Percentiles rank a stretch among this genome's conserved stretches.
Conservation (phyloP, 2,329 filamentous ascomycete genomes). For the Trichoderma polysporum region DNA sequence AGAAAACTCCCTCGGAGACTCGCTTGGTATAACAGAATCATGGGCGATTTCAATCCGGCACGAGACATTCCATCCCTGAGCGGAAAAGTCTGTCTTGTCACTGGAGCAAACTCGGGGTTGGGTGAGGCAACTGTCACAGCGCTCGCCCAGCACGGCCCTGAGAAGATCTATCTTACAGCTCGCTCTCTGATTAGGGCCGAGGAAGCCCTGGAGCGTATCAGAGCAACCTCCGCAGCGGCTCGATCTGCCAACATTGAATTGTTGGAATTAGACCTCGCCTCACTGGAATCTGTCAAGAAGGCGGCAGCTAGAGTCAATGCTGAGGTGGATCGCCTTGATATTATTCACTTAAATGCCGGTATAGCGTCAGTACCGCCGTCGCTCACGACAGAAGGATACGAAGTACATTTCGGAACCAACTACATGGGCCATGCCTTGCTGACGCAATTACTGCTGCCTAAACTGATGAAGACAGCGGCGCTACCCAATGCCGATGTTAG, state of each 20-base stretch:
- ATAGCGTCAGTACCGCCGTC: constrained; percentile 22
- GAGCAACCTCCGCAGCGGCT: background rate
- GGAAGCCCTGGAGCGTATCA: background rate
- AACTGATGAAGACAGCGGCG: constrained; percentile 22
- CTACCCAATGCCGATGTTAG: background rate
- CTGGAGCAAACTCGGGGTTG: background rate
- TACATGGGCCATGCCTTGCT: constrained; percentile 22
- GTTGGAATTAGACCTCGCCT: constrained; percentile 2
- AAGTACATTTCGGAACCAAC: constrained; percentile 25
- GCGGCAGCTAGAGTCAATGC: background rate
- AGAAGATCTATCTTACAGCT: background rate
- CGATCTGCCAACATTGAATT: background rate
- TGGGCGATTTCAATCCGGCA: background rate
- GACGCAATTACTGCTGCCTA: constrained; percentile 26
- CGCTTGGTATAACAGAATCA: background rate
- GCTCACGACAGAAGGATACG: constrained; percentile 23
- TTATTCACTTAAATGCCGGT: constrained; percentile 23
- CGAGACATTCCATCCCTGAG: background rate
- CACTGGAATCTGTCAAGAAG: constrained; percentile 11
- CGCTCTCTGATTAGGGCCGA: background rate
- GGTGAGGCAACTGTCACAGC: background rate
- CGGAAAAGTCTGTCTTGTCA: background rate
- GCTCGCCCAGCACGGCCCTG: background rate
- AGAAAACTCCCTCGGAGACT: background rate
- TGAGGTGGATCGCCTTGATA: constrained; percentile 20